Evolutionary conservation across 2,329 filamentous ascomycete genomes (phyloP).

Genomic region (Trichocomaceae sp.): DNA sequence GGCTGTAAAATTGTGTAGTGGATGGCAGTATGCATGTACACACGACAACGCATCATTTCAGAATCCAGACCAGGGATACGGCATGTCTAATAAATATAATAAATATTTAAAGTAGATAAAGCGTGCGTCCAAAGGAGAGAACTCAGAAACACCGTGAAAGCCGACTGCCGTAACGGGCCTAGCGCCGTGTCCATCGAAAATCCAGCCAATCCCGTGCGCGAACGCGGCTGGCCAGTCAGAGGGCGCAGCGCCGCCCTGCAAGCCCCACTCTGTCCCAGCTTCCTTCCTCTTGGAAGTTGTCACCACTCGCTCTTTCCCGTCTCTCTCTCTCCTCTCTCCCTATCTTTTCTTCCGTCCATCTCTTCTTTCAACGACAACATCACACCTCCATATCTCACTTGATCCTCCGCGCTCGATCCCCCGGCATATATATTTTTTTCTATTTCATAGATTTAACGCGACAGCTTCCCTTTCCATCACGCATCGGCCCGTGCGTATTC

Average conservation of each 20-base stretch:
- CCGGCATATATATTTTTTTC: background rate
- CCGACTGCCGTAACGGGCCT: background rate
- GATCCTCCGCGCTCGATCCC: background rate
- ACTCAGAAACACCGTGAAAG: background rate
- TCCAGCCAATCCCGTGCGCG: slow-evolving; percentile 1
- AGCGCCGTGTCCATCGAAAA: background rate
- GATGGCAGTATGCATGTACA: background rate
- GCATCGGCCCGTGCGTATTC: background rate
- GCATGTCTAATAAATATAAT: too few species aligned
- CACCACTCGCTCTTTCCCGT: slow-evolving; percentile 12
- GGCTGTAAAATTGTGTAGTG: background rate
- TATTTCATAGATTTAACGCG: slow-evolving; percentile 8
- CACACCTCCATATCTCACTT: background rate
- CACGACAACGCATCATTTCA: background rate
- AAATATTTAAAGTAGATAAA: background rate
- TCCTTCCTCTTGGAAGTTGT: background rate
- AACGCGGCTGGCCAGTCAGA: slow-evolving; percentile 4
- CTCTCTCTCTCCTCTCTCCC: slow-evolving; percentile 6
- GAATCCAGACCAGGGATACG: background rate
- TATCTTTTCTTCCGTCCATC: background rate
- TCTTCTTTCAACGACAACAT: slow-evolving; percentile 7
- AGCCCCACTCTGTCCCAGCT: background rate
- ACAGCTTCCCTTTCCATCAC: slow-evolving; percentile 5
- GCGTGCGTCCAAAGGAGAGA: too few species aligned
- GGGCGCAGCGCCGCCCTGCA: background rate